Base-by-base conservation (phyloP, 352 stramenopile species). In the Phytophthora ohioensis region DNA sequence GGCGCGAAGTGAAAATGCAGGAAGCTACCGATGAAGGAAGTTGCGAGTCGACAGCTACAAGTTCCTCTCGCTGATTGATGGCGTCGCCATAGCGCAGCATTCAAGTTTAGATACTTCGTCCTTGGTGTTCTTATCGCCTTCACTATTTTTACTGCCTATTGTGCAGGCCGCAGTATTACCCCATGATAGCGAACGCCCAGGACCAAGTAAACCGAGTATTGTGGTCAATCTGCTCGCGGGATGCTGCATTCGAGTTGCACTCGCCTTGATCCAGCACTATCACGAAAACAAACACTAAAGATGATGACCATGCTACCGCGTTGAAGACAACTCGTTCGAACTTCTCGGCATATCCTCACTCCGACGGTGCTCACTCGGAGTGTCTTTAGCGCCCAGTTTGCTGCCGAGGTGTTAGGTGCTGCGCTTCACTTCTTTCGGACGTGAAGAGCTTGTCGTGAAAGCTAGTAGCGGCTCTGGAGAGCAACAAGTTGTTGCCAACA, bases 81-180 rank as follows among this genome's bases (percentile, higher is more conserved):
- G 27, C 15, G 8, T n/a, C 17, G 1, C 21, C 21, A 27, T 27
- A 27, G 21, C 21, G 21, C 21, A 27, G 21, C 11, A 5, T 32
- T 3, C 42, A 39, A 63, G 21, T 48, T 64, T 63, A 55, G 39
- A 51, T 32, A 11, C 12, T 30, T 8, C 47, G 17, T 42, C 7
- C 58, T 41, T 41, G 42, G 6, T 13, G 58, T 59, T 66, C 58
- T 66, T 65, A 51, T 58, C 58, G 15, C 27, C 8, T 38, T 39
- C 30, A 47, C 42, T 56, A 53, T 59, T 53, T 67, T 60, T 57
- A 51, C 15, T 8, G 17, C 11, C 47, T 41, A 13, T 17, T 7
- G n/a, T 41, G 5, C 27, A 53, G 30, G n/a, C 6, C 10, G 57
- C 21, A 27, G 21, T 27, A 39, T 64, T 64, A 39, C 43, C 17